Conservation (phyloP, 2,329 filamentous ascomycete species). For the Aspergillus sclerotialis region DNA sequence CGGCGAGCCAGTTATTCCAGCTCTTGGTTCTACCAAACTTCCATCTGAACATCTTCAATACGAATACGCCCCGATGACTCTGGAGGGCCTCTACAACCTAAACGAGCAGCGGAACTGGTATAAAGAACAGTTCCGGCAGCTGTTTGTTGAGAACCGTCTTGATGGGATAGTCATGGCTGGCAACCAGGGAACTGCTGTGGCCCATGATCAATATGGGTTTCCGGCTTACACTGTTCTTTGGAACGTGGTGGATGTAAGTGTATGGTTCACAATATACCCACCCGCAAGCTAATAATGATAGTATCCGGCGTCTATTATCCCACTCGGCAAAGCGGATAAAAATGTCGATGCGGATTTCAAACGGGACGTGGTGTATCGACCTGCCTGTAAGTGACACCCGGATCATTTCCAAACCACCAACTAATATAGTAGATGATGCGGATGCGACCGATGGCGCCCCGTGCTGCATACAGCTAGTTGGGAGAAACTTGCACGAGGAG, state of each 20-base stretch:
- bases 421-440: background rate
- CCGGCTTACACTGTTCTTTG: conserved; percentile 42
- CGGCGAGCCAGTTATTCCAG: conserved; percentile 41
- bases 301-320: background rate
- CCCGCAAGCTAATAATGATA: background rate
- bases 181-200: conserved; percentile 45
- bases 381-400: background rate
- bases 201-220: conserved; percentile 40
- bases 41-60: conserved; percentile 19
- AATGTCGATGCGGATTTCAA: background rate
- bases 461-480: background rate
- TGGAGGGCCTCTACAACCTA: conserved; percentile 39
- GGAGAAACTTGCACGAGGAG: background rate
- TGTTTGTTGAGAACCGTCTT: conserved; percentile 37
- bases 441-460: background rate
- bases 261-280: background rate
- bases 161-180: conserved; percentile 47
- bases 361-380: background rate
- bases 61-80: conserved; percentile 15
- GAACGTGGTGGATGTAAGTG: conserved; percentile 47
- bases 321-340: background rate
- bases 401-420: no score
- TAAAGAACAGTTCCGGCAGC: conserved; percentile 34
- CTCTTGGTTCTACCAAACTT: conserved; percentile 21
- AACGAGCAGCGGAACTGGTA: conserved; percentile 31